phyloP scores from a whole-genome alignment of 1,284 basidiomycete species.

The Melampsora larici-populina region DNA sequence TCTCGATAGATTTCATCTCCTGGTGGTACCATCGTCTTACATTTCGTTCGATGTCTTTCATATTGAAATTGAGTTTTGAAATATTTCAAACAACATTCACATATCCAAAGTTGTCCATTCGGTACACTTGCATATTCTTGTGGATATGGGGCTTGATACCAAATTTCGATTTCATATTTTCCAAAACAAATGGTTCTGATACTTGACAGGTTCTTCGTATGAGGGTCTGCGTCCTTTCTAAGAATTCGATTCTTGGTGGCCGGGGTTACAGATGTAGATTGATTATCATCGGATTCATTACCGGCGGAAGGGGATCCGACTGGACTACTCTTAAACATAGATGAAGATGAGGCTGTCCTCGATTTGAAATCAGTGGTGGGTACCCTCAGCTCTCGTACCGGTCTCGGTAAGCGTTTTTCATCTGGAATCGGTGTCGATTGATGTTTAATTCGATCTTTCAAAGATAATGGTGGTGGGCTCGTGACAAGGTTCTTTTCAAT shows the following conservation, averaged over 20 bases:
- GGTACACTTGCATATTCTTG: constrained; percentile 94
- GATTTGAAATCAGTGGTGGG: constrained; percentile 4
- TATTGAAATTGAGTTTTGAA: constrained; percentile 93
- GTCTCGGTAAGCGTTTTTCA: neutral
- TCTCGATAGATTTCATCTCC: constrained; percentile 98
- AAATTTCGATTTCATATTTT: constrained; percentile 91
- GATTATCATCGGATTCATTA: constrained; percentile 23
- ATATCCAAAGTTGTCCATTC: constrained; percentile 91
- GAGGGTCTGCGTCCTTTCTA: constrained; percentile 1
- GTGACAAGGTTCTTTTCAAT: neutral
- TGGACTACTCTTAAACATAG: neutral
- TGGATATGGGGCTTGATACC: constrained; percentile 98
- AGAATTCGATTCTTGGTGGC: neutral
- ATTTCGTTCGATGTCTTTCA: constrained; percentile 85
- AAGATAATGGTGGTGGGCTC: neutral
- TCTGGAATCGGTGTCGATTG: neutral
- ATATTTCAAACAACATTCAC: constrained; percentile 97
- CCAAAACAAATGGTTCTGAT: constrained; percentile 89
- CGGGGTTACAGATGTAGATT: constrained; percentile 12
- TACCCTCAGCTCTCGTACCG: constrained; percentile 17
- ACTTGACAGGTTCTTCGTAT: constrained; percentile 12
- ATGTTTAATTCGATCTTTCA: neutral
- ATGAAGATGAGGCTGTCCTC: neutral
- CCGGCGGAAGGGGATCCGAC: constrained; percentile 3
- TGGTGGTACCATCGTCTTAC: constrained; percentile 88